These are phyloP conservation scores for Crassisporium funariophilum DNA, from an alignment of 768 basidiomycete species.

Conservation along the genomic window DNA sequence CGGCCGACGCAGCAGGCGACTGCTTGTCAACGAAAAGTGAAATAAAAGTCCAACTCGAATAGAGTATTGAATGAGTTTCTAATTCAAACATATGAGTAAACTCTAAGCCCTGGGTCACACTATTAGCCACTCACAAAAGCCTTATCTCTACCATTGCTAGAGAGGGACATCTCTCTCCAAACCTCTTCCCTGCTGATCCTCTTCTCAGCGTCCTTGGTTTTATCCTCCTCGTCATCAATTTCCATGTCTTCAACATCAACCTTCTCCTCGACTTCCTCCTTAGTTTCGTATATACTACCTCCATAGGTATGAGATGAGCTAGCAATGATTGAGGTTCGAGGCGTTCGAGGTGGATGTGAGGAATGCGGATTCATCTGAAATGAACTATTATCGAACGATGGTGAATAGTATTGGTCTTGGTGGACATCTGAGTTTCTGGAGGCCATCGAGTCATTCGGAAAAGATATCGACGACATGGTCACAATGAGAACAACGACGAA, in stretches of 20 bases:
- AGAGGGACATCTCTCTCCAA: slow-evolving; percentile 78
- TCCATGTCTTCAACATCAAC: slow-evolving; percentile 45
- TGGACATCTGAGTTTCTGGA: slow-evolving; percentile 44
- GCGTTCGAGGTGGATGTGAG: slow-evolving; percentile 77
- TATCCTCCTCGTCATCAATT: slow-evolving; percentile 52
- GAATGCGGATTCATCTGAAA: slow-evolving; percentile 86
- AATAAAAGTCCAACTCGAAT: slow-evolving; percentile 74
- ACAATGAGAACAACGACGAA: not conserved
- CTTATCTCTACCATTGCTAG: slow-evolving; percentile 83
- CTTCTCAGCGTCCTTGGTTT: slow-evolving; percentile 43
- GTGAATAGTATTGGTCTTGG: slow-evolving; percentile 55
- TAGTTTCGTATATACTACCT: slow-evolving; percentile 47
- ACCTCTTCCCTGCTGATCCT: slow-evolving; percentile 65
- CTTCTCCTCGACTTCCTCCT: slow-evolving; percentile 39
- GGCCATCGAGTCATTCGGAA: slow-evolving; percentile 48
- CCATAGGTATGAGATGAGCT: slow-evolving; percentile 40
- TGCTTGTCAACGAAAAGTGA: slow-evolving; percentile 55
- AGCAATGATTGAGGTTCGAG: slow-evolving; percentile 51
- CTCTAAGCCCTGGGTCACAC: not conserved
- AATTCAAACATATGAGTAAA: not conserved
- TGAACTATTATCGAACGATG: slow-evolving; percentile 59
- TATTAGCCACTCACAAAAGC: slow-evolving; percentile 63
- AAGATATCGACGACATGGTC: slow-evolving; percentile 72
- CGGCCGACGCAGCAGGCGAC: slow-evolving; percentile 47
- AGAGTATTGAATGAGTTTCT: slow-evolving; percentile 90